Evolutionary conservation across 768 basidiomycete genomes (phyloP).

Genomic region (Pilatotrama ljubarskyi): DNA sequence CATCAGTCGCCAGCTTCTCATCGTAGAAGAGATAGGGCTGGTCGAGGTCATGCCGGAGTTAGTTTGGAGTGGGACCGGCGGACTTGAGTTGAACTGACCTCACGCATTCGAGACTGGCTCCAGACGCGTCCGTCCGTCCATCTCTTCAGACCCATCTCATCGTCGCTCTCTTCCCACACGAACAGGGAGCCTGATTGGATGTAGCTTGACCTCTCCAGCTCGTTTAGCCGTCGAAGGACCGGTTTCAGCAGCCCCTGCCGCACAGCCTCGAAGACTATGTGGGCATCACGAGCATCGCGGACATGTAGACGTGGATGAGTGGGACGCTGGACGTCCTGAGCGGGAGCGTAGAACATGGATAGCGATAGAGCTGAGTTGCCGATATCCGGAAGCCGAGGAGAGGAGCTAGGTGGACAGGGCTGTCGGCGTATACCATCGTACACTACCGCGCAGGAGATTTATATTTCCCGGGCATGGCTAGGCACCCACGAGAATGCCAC

Average conservation of each 20-base stretch:
- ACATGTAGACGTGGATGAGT: conserved; percentile 68
- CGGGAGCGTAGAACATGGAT: conserved; percentile 38
- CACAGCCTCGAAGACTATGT: conserved; percentile 66
- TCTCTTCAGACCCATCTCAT: conserved; percentile 62
- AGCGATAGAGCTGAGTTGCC: background rate
- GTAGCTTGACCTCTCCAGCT: conserved; percentile 53
- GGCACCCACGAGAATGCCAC: conserved; percentile 30
- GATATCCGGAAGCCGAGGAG: conserved; percentile 9
- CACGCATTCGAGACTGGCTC: conserved; percentile 69
- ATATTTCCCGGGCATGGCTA: conserved; percentile 18
- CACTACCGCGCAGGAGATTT: conserved; percentile 20
- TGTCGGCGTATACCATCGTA: conserved; percentile 13
- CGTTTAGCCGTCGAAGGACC: conserved; percentile 59
- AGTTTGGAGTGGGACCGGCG: conserved; percentile 6
- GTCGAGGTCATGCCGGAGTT: conserved; percentile 8
- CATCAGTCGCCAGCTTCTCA: conserved; percentile 52
- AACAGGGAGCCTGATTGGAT: conserved; percentile 65
- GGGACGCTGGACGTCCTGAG: conserved; percentile 54
- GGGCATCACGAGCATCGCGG: conserved; percentile 64
- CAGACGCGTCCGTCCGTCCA: conserved; percentile 74
- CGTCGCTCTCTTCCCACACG: conserved; percentile 70
- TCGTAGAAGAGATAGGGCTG: conserved; percentile 74
- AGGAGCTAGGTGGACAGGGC: conserved; percentile 5
- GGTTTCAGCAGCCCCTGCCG: conserved; percentile 51
- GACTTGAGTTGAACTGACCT: conserved; percentile 35